These are phyloP conservation scores for Ceratobasidium theobromae DNA, from an alignment of 1,284 basidiomycete genomes.

Conservation along the genomic window DNA sequence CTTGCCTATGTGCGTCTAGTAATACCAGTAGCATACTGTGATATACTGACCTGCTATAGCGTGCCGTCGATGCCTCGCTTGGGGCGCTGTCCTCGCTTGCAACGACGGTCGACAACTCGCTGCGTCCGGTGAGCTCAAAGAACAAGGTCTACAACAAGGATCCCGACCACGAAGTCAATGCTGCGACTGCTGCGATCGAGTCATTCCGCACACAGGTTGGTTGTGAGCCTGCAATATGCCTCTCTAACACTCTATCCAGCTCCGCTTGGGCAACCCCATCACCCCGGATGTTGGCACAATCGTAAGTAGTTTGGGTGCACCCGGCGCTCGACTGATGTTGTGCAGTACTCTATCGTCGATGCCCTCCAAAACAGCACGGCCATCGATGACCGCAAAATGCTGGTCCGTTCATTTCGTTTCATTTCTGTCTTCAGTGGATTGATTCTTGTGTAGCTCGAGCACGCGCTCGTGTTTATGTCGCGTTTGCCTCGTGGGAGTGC, in stretches of 20 bases:
- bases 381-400: conserved; percentile 63
- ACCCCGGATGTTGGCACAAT: background rate
- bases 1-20: conserved; percentile 8
- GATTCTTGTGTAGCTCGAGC: conserved; percentile 58
- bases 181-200: conserved; percentile 11
- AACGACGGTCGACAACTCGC: conserved; percentile 20
- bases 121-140: conserved; percentile 15
- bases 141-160: background rate
- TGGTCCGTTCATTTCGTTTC: conserved; percentile 44
- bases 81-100: background rate
- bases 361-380: conserved; percentile 27
- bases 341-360: conserved; percentile 10
- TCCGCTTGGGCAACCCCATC: background rate
- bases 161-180: conserved; percentile 29
- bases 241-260: background rate
- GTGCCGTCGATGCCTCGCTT: conserved; percentile 14
- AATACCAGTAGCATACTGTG: background rate
- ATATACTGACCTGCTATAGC: background rate
- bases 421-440: background rate
- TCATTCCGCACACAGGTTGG: conserved; percentile 6
- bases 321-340: background rate
- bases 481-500: conserved; percentile 54
- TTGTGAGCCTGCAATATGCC: background rate
- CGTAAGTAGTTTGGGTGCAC: background rate
- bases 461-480: conserved; percentile 62